Base-by-base conservation (phyloP, 768 basidiomycete genomes). In the Cyclocybe aegerita region DNA sequence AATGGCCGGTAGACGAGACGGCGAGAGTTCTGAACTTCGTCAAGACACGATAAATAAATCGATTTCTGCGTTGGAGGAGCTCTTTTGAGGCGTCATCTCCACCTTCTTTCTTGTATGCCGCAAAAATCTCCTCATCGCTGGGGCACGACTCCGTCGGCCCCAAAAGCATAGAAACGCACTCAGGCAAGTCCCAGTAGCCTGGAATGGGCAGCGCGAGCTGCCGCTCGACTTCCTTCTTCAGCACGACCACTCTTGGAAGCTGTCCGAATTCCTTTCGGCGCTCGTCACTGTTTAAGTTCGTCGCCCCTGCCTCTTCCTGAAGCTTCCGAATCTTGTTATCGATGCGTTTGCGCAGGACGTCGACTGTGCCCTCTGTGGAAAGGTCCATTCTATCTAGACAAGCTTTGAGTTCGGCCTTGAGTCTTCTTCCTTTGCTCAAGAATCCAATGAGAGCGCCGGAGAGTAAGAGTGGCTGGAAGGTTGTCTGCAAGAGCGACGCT, bases 181-280 rank as follows among this genome's bases (percentile, higher is more conserved):
- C 71, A 1, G 67, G 62, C 11, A 79, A 61, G 53, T 77, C 74
- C 76, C 77, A 78, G 50, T 72, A 76, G 7, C 78, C 78, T 31
- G 77, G 69, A 17, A 76, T 56, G 5, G 79, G 79, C 14, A 80
- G 57, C 1, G 77, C 76, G 9, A 79, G 48, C 14, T 77, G 67
- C 9, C 68, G 63, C 52, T 75, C 74, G 9, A 80, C 54, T 54
- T 78, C 74, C 46, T 61, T 68, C 65, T 76, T 75, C 39, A 80
- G 54, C 0, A 73, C 65, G 7, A 76, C 75, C 5, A 80, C 66
- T 8, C 71, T 65, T 1, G 74, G 70, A 14, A 80, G 56, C 50
- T 76, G 76, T 2, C 77, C 77, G 15, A 78, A 54, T 49, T 75
- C 73, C 15, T 57, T 64, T 17, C 61, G 65, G 29, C 65, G 60